A percentile compares a stretch with the other conserved stretches of the same genome.
Conservation (phyloP, 805 yeast genomes). For the Teunomyces stri region DNA sequence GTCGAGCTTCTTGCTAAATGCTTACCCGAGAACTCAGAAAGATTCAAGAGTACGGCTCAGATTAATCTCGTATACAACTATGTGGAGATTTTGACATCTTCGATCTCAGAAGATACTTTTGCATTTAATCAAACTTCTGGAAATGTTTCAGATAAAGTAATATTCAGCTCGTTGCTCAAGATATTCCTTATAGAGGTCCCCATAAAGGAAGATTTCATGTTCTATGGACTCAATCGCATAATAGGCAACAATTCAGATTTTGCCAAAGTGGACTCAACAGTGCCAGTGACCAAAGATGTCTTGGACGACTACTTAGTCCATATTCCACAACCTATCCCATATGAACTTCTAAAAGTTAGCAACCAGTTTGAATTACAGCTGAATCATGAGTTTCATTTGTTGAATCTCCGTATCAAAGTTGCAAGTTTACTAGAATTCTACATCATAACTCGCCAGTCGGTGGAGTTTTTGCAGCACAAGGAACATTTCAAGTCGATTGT, state of each 20-base stretch:
- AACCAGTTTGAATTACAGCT: constrained; percentile 17
- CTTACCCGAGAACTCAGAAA: constrained; percentile 49
- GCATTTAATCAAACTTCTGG: constrained; percentile 15
- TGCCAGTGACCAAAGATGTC: constrained; percentile 30
- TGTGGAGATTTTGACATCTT: constrained; percentile 51
- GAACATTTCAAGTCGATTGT: constrained; percentile 41
- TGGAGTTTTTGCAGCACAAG: constrained; percentile 30
- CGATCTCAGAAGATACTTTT: constrained; percentile 34
- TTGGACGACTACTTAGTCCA: constrained; percentile 21
- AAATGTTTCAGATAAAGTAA: constrained; percentile 13
- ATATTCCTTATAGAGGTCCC: constrained; percentile 43
- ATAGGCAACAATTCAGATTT: constrained; percentile 51
- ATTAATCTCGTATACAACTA: constrained; percentile 49
- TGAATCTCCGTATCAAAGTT: constrained; percentile 45
- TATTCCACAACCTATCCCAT: constrained; percentile 30
- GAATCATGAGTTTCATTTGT: constrained; percentile 43
- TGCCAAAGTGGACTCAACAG: constrained; percentile 38
- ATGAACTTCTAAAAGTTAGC: constrained; percentile 10
- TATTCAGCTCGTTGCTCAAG: constrained; percentile 30
- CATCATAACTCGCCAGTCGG: constrained; percentile 25
- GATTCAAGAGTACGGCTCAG: constrained; percentile 37
- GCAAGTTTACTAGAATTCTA: constrained; percentile 49
- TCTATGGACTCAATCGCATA: constrained; percentile 53
- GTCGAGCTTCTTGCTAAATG: constrained; percentile 35
- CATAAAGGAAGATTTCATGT: constrained; percentile 37